Evolutionary conservation across 768 basidiomycete genomes (phyloP).

Genomic region (Phlebiopsis gigantea): DNA sequence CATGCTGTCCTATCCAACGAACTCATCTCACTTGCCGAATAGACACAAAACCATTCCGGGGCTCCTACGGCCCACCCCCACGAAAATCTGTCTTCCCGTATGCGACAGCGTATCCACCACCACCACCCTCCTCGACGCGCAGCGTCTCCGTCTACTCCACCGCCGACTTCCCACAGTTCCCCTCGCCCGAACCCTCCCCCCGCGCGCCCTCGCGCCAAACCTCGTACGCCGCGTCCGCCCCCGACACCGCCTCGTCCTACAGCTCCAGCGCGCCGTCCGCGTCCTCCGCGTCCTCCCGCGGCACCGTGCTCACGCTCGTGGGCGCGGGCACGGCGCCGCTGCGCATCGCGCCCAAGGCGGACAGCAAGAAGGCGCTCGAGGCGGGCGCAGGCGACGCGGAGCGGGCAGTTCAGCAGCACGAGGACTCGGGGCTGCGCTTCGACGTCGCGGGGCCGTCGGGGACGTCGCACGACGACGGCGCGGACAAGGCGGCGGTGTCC

Average conservation of each 20-base stretch:
- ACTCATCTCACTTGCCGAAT: background rate
- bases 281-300: background rate
- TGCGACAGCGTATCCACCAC: background rate
- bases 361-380: slow-evolving; percentile 17
- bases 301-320: background rate
- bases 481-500: background rate
- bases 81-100: background rate
- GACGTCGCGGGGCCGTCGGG: slow-evolving; percentile 6
- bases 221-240: background rate
- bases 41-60: slow-evolving; percentile 3
- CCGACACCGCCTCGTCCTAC: background rate
- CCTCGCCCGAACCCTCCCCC: background rate
- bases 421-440: slow-evolving; percentile 21
- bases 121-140: background rate
- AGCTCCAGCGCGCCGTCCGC: background rate
- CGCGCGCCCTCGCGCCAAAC: background rate
- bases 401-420: slow-evolving; percentile 13
- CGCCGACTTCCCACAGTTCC: background rate
- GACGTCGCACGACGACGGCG: background rate
- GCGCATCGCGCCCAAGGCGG: slow-evolving; percentile 12
- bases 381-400: background rate
- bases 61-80: no score
- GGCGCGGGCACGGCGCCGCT: background rate
- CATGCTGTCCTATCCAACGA: background rate
- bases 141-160: background rate